Conservation (phyloP, 768 basidiomycete species). For the Serendipita sp. region DNA sequence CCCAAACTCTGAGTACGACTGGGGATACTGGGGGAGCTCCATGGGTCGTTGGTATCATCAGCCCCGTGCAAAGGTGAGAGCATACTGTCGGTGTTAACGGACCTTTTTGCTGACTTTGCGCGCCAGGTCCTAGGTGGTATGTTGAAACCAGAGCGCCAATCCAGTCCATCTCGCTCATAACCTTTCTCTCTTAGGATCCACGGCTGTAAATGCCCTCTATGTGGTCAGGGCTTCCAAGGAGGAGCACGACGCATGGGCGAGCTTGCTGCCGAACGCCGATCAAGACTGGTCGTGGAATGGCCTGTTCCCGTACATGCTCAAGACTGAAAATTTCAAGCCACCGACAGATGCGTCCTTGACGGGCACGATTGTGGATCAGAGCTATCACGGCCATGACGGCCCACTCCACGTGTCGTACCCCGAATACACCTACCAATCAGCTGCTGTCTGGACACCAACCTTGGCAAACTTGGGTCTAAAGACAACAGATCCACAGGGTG, state of each 20-base stretch:
- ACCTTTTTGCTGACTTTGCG: no score
- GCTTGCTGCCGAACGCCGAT: constrained; percentile 12
- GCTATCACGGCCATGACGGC: constrained; percentile 9
- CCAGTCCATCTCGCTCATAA: no score
- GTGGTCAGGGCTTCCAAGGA: neutral
- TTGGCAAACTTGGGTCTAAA: constrained; percentile 9
- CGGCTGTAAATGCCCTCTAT: constrained; percentile 3
- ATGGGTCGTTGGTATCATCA: neutral
- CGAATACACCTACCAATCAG: neutral
- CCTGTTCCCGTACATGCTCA: constrained; percentile 7
- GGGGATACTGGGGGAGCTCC: constrained; percentile 2
- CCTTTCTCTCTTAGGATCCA: neutral
- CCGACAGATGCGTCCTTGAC: constrained; percentile 11
- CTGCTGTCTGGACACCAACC: neutral
- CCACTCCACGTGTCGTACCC: constrained; percentile 10
- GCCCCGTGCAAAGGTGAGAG: neutral
- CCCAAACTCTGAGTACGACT: neutral
- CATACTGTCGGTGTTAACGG: no score
- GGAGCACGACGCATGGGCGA: constrained; percentile 2
- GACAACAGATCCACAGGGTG: constrained; percentile 18
- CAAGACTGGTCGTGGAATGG: constrained; percentile 11
- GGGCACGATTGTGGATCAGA: constrained; percentile 9
- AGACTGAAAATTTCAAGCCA: constrained; percentile 11
- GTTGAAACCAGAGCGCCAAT: no score
- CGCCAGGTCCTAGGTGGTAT: no score